These are phyloP conservation scores for Venturia carpophila DNA, from an alignment of 2,329 filamentous ascomycete genomes.

Conservation along the genomic window DNA sequence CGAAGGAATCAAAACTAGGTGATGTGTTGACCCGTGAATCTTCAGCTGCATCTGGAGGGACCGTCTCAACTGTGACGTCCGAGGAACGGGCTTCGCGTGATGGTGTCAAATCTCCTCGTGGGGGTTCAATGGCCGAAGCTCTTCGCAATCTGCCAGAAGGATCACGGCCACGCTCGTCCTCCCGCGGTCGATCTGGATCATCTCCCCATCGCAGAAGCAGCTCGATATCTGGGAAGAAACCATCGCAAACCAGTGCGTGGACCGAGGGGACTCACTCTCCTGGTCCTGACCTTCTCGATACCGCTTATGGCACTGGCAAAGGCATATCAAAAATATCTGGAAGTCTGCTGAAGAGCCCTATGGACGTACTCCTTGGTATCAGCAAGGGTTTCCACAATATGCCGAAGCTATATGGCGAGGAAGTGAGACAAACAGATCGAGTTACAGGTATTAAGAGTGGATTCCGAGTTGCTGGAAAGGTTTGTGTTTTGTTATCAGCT, in stretches of 20 bases:
- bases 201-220: constrained; percentile 9
- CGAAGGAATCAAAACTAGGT: background rate
- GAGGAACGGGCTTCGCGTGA: background rate
- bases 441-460: constrained; percentile 72
- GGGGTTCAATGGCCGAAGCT: constrained; percentile 16
- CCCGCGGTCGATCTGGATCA: constrained; percentile 1
- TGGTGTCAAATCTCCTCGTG: constrained; percentile 10
- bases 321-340: constrained; percentile 64
- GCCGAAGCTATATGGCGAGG: constrained; percentile 76
- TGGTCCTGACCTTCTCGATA: constrained; percentile 38
- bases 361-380: constrained; percentile 76
- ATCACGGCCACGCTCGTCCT: constrained; percentile 14
- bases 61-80: background rate
- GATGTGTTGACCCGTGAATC: background rate
- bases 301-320: constrained; percentile 57
- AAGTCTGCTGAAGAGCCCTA: constrained; percentile 69
- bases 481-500: constrained; percentile 24
- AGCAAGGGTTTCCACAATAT: constrained; percentile 85
- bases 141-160: constrained; percentile 14
- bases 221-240: constrained; percentile 7
- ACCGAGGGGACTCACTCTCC: constrained; percentile 3
- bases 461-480: constrained; percentile 66
- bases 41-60: background rate
- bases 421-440: constrained; percentile 68
- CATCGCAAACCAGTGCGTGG: constrained; percentile 3